Evolutionary conservation across 2,329 filamentous ascomycete genomes (phyloP), one percentile per base, ranked within the genome.

Genomic region (Diplodia intermedia): DNA sequence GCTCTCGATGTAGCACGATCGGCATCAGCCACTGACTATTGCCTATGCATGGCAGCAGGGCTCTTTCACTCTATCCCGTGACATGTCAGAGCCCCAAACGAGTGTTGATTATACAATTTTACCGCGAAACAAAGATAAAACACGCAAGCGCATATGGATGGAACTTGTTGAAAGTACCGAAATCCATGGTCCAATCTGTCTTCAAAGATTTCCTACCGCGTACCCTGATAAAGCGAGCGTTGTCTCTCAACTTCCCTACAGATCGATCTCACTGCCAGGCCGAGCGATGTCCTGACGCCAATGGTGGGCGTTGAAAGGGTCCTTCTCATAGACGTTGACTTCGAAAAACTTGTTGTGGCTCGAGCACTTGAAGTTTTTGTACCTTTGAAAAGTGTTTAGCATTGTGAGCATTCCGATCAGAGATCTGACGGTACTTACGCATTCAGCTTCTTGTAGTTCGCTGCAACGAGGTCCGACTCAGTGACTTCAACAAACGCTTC

Each of bases 311-410:
- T 83, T 84, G 33, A 80, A 69, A 0, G 82, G 80, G 70, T 84
- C 75, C 69, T 82, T 83, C 73, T 84, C 75, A 69, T 85, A 84
- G 1, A 84, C n/a, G 71, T 84, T 85, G 36, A 82, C 29, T 69
- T 85, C 82, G 69, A 83, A 84, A 74, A 84, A 85, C 69, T 78
- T 81, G 69, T 84, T 78, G 70, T 85, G 81, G 1, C 2, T 31
- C 1, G 65, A 69, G 66, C 82, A 84, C 65, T 76, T 81, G 76
- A 77, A 84, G 70, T 84, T 85, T 74, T 84, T 84, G 72, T 78
- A 84, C 6, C 81, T 84, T 60, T 14, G 12, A 26, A n/a, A 15
- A 3, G 1, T 20, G 23, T 23, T 57, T 31, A 55, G 33, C 20
- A 38, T 38, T 5, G 36, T 20, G 5, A 53, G 66, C 15, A 54